Evolutionary conservation across 2,329 filamentous ascomycete species (phyloP), one percentile per base, ranked within the genome.

Genomic region (Aspergillus alliaceus): DNA sequence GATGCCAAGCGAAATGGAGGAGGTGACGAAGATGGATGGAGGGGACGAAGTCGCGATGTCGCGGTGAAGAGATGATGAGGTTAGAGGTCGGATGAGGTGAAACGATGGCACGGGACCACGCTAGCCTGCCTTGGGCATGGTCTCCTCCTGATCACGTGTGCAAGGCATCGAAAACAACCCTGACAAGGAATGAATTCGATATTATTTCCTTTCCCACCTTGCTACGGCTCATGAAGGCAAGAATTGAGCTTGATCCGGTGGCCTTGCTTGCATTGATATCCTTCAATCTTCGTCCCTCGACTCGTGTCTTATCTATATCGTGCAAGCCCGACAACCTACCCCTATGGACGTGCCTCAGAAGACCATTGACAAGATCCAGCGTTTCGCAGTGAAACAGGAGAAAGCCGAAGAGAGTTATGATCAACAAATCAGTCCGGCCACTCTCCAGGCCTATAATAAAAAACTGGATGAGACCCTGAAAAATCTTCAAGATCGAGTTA

Each of bases 381-480:
- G 61, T 48, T 77, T 77, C 50, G 65, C 65, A 20, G 59, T 73
- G 47, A 71, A 68, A 46, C 72, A 73, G 47, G 66, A 65, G 49
- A 67, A 69, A 39, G 66, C 69, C 22, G 73, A 77, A 59, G 62
- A 66, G n/a, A 66, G 72, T 53, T 69, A 71, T 47, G 60, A 60
- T 14, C 55, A 66, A 31, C 65, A 73, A 49, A 59, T 71, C 9
- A 69, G 63, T 46, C 53, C 64, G 27, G 64, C 68, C 18, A 63
- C 66, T 49, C 58, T 74, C 31, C 69, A 72, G 53, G 63, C 64
- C 15, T 76, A 77, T 60, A 69, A 72, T 22, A 66, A 61, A 40
- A 70, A 66, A 27, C 77, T 93, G 44, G 84, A 90, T 56, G 82
- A 84, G 53, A 91, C 90, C 2, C 68, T 93, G 44, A 82, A 80